These are phyloP conservation scores for Salix viminalis DNA, from an alignment of 345 rosid genomes.

Conservation along the genomic window DNA sequence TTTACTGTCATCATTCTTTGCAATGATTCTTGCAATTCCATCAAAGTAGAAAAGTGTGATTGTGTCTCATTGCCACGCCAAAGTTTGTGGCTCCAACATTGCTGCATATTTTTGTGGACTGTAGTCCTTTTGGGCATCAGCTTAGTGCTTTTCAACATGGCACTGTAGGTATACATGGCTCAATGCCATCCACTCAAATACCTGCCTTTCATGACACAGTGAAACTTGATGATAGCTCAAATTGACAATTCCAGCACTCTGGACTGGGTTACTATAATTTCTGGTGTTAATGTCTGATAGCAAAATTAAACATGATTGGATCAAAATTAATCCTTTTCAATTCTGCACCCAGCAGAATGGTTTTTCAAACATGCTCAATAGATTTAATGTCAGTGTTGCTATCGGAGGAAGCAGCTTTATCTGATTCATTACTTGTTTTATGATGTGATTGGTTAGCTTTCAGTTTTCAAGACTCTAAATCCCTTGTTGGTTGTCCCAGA, in stretches of 20 bases:
- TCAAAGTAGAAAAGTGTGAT: background rate
- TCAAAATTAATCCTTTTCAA: background rate
- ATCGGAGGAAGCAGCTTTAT: background rate
- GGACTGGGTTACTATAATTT: background rate
- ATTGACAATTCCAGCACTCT: background rate
- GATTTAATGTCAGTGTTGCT: background rate
- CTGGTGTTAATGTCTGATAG: background rate
- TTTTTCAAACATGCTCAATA: background rate
- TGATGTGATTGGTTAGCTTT: background rate
- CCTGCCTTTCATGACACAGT: background rate
- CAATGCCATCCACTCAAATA: background rate
- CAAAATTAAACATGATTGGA: background rate
- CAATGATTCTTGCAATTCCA: background rate
- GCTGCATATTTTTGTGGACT: background rate
- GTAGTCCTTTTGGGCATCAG: background rate
- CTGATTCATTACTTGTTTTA: background rate
- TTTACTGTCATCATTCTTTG: constrained; percentile 6
- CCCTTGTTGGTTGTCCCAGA: background rate
- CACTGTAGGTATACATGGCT: background rate
- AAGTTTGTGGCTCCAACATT: background rate
- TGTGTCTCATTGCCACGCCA: background rate
- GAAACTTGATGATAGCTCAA: background rate
- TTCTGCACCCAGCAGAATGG: background rate
- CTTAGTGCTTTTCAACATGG: background rate
- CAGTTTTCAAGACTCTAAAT: background rate